phyloP scores from a whole-genome alignment of 2,329 filamentous ascomycete species.

The Fusarium staphyleae region DNA sequence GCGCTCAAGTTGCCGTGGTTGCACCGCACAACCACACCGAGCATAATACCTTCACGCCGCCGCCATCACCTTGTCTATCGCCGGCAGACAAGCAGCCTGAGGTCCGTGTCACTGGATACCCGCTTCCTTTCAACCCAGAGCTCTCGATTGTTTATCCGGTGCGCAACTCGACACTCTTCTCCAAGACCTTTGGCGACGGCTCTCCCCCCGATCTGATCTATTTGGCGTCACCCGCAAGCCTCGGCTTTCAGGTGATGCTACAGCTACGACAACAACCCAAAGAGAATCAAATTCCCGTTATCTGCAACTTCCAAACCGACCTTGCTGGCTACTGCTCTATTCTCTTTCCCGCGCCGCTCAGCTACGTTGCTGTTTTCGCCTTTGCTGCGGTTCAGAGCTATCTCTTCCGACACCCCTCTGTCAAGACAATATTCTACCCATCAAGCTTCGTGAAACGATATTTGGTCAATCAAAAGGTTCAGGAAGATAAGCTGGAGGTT shows the following conservation, averaged over 20 bases:
- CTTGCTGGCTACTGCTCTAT: conserved; percentile 73
- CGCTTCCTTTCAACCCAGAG: conserved; percentile 74
- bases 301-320: conserved; percentile 77
- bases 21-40: conserved; percentile 66
- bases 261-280: conserved; percentile 67
- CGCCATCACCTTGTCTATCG: conserved; percentile 45
- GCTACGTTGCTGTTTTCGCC: conserved; percentile 66
- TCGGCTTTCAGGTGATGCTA: conserved; percentile 76
- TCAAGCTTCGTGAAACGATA: conserved; percentile 69
- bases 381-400: conserved; percentile 71
- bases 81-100: conserved; percentile 52
- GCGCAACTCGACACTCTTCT: conserved; percentile 66
- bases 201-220: conserved; percentile 70
- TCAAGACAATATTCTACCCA: conserved; percentile 74
- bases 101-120: conserved; percentile 68
- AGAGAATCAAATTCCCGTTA: conserved; percentile 62
- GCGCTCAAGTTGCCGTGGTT: conserved; percentile 70
- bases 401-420: conserved; percentile 66
- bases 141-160: conserved; percentile 75
- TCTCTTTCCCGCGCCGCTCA: conserved; percentile 69
- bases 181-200: conserved; percentile 61
- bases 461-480: conserved; percentile 64
- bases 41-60: conserved; percentile 61
- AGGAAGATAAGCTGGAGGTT: conserved; percentile 62
- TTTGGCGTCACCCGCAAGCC: conserved; percentile 71